Evolutionary conservation across 345 rosid genomes (phyloP).

Genomic region (Camelina hispida): DNA sequence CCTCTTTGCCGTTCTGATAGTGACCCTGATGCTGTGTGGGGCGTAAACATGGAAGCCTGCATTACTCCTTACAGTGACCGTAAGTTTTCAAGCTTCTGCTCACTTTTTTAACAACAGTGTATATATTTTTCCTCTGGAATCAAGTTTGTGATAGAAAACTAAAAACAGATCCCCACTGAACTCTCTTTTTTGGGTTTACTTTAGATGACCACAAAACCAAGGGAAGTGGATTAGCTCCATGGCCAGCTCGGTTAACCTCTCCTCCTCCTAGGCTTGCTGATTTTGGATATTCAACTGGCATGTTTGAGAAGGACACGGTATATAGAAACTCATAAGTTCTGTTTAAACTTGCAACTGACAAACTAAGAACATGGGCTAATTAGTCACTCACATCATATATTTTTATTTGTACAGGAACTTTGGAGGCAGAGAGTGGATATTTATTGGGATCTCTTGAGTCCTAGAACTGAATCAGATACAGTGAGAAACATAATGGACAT

Average conservation of each 20-base stretch:
- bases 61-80: conserved; percentile 73
- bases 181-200: conserved; percentile 20
- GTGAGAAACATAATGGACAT: conserved; percentile 91
- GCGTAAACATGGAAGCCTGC: conserved; percentile 86
- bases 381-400: not conserved
- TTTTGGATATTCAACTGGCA: conserved; percentile 74
- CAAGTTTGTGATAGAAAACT: not conserved
- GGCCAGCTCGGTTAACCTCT: conserved; percentile 85
- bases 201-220: conserved; percentile 72
- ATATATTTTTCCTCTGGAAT: not conserved
- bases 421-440: conserved; percentile 73
- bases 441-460: conserved; percentile 78
- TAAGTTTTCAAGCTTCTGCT: conserved; percentile 51
- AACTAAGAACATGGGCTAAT: not conserved
- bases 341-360: not conserved
- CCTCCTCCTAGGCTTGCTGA: conserved; percentile 87
- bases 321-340: not conserved
- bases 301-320: conserved; percentile 88
- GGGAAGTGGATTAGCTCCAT: conserved; percentile 90
- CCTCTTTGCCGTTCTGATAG: conserved; percentile 78
- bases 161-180: not conserved
- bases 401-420: conserved; percentile 50
- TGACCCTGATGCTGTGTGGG: conserved; percentile 87
- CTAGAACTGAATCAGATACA: conserved; percentile 67
- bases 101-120: not conserved